These are phyloP conservation scores for Mortierella hygrophila DNA, from an alignment of 192 early-diverging fungal species.

Conservation along the genomic window DNA sequence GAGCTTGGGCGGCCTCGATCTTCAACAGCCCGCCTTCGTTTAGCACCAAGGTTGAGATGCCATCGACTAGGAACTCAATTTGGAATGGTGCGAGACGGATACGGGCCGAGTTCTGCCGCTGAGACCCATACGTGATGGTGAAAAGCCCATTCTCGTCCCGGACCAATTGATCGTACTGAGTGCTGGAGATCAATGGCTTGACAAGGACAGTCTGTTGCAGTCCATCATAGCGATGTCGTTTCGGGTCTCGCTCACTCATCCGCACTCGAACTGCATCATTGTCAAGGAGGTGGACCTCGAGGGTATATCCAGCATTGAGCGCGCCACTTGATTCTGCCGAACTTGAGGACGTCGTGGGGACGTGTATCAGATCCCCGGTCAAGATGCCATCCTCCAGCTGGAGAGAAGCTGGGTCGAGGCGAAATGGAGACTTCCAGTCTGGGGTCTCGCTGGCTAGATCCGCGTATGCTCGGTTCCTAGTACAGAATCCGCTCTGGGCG, in stretches of 20 bases:
- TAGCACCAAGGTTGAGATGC: conserved; percentile 73
- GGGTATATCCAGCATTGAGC: conserved; percentile 32
- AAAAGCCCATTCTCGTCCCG: conserved; percentile 34
- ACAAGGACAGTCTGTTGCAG: conserved; percentile 68
- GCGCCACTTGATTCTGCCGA: conserved; percentile 17
- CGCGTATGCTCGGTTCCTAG: conserved; percentile 88
- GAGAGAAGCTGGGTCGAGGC: conserved; percentile 70
- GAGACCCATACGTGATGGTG: conserved; percentile 60
- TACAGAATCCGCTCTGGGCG: conserved; percentile 88
- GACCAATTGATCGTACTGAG: conserved; percentile 17
- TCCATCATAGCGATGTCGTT: conserved; percentile 79
- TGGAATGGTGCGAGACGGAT: conserved; percentile 69
- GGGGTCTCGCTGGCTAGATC: conserved; percentile 59
- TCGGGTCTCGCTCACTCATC: conserved; percentile 75
- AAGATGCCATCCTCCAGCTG: conserved; percentile 66
- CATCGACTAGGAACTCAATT: conserved; percentile 70
- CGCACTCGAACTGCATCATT: conserved; percentile 70
- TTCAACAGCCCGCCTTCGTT: conserved; percentile 89
- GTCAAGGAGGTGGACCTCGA: conserved; percentile 68
- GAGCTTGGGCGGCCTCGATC: conserved; percentile 75
- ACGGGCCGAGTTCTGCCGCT: conserved; percentile 54
- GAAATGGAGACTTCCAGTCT: conserved; percentile 70
- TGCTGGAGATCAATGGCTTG: conserved; percentile 37
- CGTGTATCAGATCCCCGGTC: conserved; percentile 69
- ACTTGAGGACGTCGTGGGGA: conserved; percentile 15